Evolutionary conservation across 352 stramenopile species (phyloP).

Genomic region (Halophytophthora batemanensis): DNA sequence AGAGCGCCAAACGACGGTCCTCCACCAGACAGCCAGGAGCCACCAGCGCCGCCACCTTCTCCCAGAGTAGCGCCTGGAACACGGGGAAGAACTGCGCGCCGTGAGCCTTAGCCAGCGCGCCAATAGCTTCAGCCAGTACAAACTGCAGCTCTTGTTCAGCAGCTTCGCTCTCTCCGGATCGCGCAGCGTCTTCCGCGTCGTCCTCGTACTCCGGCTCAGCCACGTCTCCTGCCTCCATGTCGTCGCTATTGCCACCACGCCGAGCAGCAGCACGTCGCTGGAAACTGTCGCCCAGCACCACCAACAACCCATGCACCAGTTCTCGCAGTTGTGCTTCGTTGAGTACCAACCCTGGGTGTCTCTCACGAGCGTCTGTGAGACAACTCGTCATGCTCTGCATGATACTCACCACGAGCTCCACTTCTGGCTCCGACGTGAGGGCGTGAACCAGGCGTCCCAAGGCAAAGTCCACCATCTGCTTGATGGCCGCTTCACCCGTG

Average conservation of each 20-base stretch:
- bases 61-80: slow-evolving; percentile 70
- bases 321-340: slow-evolving; percentile 76
- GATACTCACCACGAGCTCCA: slow-evolving; percentile 82
- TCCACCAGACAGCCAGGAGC: slow-evolving; percentile 66
- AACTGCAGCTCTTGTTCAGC: slow-evolving; percentile 78
- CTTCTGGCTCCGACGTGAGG: slow-evolving; percentile 75
- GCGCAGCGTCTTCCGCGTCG: slow-evolving; percentile 40
- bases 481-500: slow-evolving; percentile 43
- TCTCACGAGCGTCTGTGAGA: slow-evolving; percentile 40
- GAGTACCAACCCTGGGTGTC: slow-evolving; percentile 42
- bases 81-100: slow-evolving; percentile 65
- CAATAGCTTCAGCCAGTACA: slow-evolving; percentile 73
- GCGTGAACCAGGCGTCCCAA: slow-evolving; percentile 74
- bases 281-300: slow-evolving; percentile 80
- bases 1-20: slow-evolving; percentile 80
- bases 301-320: slow-evolving; percentile 65
- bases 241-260: slow-evolving; percentile 15
- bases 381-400: slow-evolving; percentile 86
- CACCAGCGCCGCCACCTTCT: slow-evolving; percentile 71
- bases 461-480: slow-evolving; percentile 85
- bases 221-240: slow-evolving; percentile 29
- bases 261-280: slow-evolving; percentile 66
- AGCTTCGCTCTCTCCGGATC: slow-evolving; percentile 37
- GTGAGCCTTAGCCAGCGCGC: slow-evolving; percentile 70
- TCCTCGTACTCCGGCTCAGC: slow-evolving; percentile 30